Conservation (phyloP, 2,329 filamentous ascomycete genomes). For the Chaetothyriales sp. region DNA sequence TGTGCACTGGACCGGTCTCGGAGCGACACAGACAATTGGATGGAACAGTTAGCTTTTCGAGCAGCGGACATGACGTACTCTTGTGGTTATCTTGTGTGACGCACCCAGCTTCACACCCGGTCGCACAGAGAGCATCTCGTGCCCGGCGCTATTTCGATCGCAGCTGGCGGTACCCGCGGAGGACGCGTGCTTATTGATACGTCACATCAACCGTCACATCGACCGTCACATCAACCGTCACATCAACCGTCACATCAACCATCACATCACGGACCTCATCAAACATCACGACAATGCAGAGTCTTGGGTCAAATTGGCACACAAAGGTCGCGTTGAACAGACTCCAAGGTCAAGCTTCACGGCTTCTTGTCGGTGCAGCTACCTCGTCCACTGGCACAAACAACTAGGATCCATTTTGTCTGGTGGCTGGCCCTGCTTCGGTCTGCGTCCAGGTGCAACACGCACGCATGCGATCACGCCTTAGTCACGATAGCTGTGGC, state of each 20-base stretch:
- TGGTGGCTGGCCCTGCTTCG: neutral
- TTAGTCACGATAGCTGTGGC: neutral
- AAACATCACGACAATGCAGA: neutral
- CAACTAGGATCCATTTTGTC: neutral
- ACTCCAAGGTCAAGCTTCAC: neutral
- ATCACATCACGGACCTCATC: neutral
- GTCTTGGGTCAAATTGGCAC: neutral
- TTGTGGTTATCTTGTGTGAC: neutral
- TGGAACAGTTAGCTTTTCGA: neutral
- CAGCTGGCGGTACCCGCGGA: neutral
- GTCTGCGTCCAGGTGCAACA: neutral
- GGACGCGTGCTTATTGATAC: conserved; percentile 1
- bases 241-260: neutral
- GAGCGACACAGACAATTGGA: neutral
- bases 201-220: neutral
- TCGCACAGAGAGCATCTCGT: neutral
- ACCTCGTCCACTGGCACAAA: neutral
- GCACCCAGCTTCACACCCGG: neutral
- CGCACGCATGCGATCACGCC: neutral
- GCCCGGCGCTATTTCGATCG: neutral
- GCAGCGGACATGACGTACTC: neutral
- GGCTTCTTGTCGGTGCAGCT: neutral
- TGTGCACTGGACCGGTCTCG: neutral
- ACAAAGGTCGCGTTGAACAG: neutral
- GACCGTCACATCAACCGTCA: neutral